phyloP scores from a whole-genome alignment of 73 alveolate genomes.

The Tetrahymena thermophila region DNA sequence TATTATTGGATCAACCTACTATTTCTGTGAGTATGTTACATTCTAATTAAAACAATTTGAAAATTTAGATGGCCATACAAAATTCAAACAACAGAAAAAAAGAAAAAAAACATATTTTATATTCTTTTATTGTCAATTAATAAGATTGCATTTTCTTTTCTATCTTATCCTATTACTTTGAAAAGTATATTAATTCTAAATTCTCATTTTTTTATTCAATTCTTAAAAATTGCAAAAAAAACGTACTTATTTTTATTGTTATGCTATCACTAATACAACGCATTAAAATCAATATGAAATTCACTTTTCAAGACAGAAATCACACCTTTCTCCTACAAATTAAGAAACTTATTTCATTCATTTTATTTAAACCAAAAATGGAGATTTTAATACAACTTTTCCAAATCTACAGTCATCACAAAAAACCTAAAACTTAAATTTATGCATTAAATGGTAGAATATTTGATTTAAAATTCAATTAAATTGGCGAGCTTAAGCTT shows the following conservation, averaged over 20 bases:
- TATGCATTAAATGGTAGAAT: background rate
- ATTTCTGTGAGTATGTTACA: background rate
- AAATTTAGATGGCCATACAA: background rate
- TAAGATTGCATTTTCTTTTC: background rate
- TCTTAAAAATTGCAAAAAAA: too few relatives aligned
- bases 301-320: too few relatives aligned
- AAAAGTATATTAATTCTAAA: too few relatives aligned
- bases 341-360: background rate
- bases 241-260: too few relatives aligned
- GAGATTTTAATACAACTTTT: background rate
- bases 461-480: background rate
- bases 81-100: background rate
- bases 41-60: background rate
- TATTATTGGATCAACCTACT: background rate
- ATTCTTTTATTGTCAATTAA: too few relatives aligned
- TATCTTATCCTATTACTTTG: too few relatives aligned
- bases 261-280: background rate
- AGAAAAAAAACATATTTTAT: background rate
- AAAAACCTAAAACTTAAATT: background rate
- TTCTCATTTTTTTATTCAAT: too few relatives aligned
- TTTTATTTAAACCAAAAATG: background rate
- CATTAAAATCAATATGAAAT: background rate
- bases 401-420: background rate
- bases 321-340: too few relatives aligned
- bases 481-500: too few relatives aligned